These are phyloP conservation scores for Macrophomina pseudophaseolina DNA, from an alignment of 2,329 filamentous ascomycete genomes.

Conservation along the genomic window DNA sequence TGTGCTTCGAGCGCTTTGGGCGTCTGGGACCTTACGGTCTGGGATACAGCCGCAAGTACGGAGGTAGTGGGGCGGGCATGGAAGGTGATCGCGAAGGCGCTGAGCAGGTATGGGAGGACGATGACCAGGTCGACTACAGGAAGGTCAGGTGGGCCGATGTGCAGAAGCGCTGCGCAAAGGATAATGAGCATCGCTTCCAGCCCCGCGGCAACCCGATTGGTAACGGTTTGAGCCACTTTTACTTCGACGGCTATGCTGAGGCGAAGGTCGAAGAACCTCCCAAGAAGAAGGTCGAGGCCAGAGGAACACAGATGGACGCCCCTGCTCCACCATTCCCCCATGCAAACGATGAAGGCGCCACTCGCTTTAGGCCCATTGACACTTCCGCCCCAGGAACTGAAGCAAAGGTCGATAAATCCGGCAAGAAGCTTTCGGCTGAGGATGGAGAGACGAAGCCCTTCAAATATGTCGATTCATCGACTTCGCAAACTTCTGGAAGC, in stretches of 20 bases:
- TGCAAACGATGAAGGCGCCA: slow-evolving; percentile 12
- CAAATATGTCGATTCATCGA: slow-evolving; percentile 8
- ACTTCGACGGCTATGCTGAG: slow-evolving; percentile 44
- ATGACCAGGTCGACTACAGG: slow-evolving; percentile 76
- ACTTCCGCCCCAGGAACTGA: neutral
- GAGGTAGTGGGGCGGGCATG: slow-evolving; percentile 84
- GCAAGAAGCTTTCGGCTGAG: slow-evolving; percentile 28
- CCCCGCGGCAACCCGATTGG: slow-evolving; percentile 36
- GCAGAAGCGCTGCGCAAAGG: slow-evolving; percentile 73
- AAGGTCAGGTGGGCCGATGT: slow-evolving; percentile 78
- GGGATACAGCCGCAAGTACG: slow-evolving; percentile 78
- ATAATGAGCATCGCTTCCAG: slow-evolving; percentile 73
- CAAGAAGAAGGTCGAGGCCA: slow-evolving; percentile 16
- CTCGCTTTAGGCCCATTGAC: slow-evolving; percentile 2
- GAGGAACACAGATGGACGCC: slow-evolving; percentile 7
- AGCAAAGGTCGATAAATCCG: neutral
- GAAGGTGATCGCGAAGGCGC: slow-evolving; percentile 81
- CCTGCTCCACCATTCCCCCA: slow-evolving; percentile 3
- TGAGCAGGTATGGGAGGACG: slow-evolving; percentile 76
- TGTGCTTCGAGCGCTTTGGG: slow-evolving; percentile 93
- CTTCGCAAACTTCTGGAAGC: neutral
- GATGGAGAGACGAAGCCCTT: slow-evolving; percentile 32
- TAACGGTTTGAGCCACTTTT: slow-evolving; percentile 41
- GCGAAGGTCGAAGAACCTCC: slow-evolving; percentile 33
- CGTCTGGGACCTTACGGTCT: slow-evolving; percentile 87